A percentile compares a stretch with the other conserved stretches of the same genome.
Conservation (phyloP, 2,329 filamentous ascomycete species). For the Cercospora nicotianae region DNA sequence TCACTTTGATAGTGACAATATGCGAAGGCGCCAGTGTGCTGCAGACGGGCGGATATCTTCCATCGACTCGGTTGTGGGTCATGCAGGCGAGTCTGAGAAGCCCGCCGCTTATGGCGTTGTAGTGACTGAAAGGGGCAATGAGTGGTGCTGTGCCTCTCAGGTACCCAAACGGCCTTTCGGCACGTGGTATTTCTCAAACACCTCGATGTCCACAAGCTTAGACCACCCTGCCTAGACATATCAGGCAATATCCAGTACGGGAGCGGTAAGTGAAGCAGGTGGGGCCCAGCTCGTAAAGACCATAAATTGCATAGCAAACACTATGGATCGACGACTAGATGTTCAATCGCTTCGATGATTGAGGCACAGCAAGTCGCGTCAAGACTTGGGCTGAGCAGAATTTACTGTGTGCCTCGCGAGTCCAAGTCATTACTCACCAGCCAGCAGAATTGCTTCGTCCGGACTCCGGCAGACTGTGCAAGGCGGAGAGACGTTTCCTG, state of each 20-base stretch:
- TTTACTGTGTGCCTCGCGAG: background rate
- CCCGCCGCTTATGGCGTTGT: slow-evolving; percentile 38
- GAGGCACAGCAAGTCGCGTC: background rate
- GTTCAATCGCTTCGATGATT: background rate
- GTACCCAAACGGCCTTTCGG: slow-evolving; percentile 16
- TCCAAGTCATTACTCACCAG: background rate
- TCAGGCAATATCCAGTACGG: background rate
- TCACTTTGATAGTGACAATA: slow-evolving; percentile 21
- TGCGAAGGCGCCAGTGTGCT: slow-evolving; percentile 21
- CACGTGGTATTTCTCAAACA: slow-evolving; percentile 5
- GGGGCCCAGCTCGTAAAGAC: background rate
- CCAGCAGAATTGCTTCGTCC: background rate
- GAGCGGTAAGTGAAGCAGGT: background rate
- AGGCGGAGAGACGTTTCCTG: background rate
- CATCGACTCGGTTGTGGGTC: slow-evolving; percentile 13
- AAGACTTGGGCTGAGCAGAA: background rate
- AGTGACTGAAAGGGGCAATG: slow-evolving; percentile 21
- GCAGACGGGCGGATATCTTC: slow-evolving; percentile 16
- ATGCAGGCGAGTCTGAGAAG: background rate
- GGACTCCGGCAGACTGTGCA: background rate
- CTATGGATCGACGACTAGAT: background rate
- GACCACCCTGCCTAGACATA: background rate
- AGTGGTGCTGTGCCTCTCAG: slow-evolving; percentile 17
- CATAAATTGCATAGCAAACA: background rate
- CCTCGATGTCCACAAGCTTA: background rate